These are phyloP conservation scores for Caloboletus inedulis DNA, from an alignment of 1,284 basidiomycete genomes.

Conservation along the genomic window DNA sequence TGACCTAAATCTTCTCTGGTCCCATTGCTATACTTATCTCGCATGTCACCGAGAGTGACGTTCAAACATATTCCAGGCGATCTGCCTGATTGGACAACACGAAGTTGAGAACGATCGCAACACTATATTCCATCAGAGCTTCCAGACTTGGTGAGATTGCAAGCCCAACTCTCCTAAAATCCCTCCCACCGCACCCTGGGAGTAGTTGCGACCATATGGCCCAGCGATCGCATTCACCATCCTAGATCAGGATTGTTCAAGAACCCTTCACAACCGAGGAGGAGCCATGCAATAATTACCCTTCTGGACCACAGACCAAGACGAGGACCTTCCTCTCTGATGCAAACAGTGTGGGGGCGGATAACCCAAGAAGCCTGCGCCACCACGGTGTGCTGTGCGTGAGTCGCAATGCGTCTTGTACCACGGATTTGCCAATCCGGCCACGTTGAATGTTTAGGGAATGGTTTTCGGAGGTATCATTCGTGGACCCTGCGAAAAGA, in stretches of 20 bases:
- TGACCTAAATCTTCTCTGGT: too few species aligned
- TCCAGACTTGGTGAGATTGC: conserved; percentile 62
- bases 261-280: background rate
- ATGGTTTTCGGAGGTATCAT: conserved; percentile 28
- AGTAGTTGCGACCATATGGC: conserved; percentile 70
- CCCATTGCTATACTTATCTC: background rate
- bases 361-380: conserved; percentile 36
- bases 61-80: background rate
- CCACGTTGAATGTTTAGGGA: conserved; percentile 33
- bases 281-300: conserved; percentile 45
- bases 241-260: conserved; percentile 37
- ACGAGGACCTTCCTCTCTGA: conserved; percentile 50
- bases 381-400: conserved; percentile 42
- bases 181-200: conserved; percentile 70
- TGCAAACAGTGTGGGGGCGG: conserved; percentile 17
- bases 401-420: conserved; percentile 42
- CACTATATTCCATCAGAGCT: conserved; percentile 44
- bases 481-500: conserved; percentile 59
- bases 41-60: background rate
- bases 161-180: conserved; percentile 65
- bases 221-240: conserved; percentile 76
- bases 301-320: conserved; percentile 75
- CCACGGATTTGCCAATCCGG: conserved; percentile 48
- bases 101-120: background rate
- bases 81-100: background rate